A percentile compares a stretch with the other conserved stretches of the same genome.
These are phyloP conservation scores for Pilatotrama ljubarskyi DNA, from an alignment of 768 basidiomycete species.

Conservation along the genomic window DNA sequence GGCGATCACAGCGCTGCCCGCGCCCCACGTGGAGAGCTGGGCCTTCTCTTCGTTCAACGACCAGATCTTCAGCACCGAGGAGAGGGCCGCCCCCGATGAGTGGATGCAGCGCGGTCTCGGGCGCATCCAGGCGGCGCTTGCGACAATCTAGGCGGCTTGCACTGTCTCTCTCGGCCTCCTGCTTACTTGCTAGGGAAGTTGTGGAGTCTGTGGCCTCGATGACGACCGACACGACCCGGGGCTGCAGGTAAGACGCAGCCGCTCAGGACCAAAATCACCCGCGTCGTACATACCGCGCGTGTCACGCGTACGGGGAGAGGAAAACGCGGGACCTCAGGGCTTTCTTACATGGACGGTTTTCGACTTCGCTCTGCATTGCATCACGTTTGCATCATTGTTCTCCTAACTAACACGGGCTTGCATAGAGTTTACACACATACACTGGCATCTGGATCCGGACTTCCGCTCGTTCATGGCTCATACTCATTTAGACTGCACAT, in stretches of 20 bases:
- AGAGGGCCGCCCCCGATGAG: slow-evolving; percentile 51
- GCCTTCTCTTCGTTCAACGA: slow-evolving; percentile 62
- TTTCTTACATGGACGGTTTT: not conserved
- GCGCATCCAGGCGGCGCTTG: slow-evolving; percentile 42
- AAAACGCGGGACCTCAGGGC: not conserved
- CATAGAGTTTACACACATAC: slow-evolving; percentile 6
- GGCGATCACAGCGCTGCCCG: slow-evolving; percentile 59
- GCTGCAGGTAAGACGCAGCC: not conserved
- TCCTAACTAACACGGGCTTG: too few relatives aligned
- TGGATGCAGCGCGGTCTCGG: slow-evolving; percentile 55
- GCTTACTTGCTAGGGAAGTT: not conserved
- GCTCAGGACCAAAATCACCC: not conserved
- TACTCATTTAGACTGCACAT: not conserved
- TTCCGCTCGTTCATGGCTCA: slow-evolving; percentile 3
- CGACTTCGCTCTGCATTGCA: not conserved
- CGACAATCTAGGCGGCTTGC: slow-evolving; percentile 7
- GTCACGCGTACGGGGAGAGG: not conserved
- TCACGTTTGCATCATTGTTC: not conserved
- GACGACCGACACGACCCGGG: not conserved
- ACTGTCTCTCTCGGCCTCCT: not conserved
- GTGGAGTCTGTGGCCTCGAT: too few relatives aligned
- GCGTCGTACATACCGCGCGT: not conserved
- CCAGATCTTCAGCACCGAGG: slow-evolving; percentile 46
- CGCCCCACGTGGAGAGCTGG: slow-evolving; percentile 62
- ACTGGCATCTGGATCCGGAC: slow-evolving; percentile 4